Evolutionary conservation across 179 eudicot genomes (phyloP), one percentile per base, ranked within the genome.

Genomic region (Drosera spatulata): DNA sequence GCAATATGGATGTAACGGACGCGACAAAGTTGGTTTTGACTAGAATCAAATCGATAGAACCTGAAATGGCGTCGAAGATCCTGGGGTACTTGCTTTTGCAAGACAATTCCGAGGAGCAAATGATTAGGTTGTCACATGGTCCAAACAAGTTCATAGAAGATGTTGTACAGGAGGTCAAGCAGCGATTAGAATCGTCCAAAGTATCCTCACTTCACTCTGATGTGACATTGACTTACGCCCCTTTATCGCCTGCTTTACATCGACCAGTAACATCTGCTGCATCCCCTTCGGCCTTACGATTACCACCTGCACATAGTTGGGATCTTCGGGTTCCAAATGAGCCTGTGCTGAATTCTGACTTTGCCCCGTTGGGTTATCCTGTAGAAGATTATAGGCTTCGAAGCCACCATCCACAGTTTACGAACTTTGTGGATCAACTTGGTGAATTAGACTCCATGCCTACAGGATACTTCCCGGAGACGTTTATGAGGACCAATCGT

Each of bases 61-160:
- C 91, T 2, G 82, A 22, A 22, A 22, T 22, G 33, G 33, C 33
- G 33, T 22, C 33, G 33, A 22, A 22, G 33, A 22, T 22, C 4
- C 68, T 82, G 50, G 91, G 91, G 7, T 73, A 71, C 56, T 69
- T 88, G 39, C 79, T 80, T 22, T 63, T 83, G 43, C 77, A 73
- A 66, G 78, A 72, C 58, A 62, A 67, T 40, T 73, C 74, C 12
- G 82, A 75, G 10, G 45, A 74, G 44, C 82, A 85, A 41, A 66
- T 91, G 81, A 82, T 88, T 46, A 71, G 89, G 3, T 66, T 85
- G 48, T 91, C 96, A 4, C 76, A 63, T 50, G 86, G 88, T 2
- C 91, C 98, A 0, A 91, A 88, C 45, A 59, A 46, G 48, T 49
- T 69, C 33, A 62, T 90, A 38, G 77, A 66, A 13, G 68, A 59